phyloP scores from a whole-genome alignment of 2,329 filamentous ascomycete species.

The Fusarium marasasianum region DNA sequence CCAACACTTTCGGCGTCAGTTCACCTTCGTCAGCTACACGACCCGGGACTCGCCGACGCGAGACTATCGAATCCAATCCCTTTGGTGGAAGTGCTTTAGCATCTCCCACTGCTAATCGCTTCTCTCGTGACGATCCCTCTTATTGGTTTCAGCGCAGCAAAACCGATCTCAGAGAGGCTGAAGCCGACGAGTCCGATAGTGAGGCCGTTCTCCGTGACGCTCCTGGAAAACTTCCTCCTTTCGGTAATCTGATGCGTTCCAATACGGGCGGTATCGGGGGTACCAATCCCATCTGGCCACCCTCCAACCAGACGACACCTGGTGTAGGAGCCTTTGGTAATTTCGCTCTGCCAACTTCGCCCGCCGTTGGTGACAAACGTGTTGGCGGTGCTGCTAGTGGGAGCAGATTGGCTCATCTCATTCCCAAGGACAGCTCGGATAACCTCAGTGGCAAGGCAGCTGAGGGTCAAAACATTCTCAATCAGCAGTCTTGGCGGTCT shows the following conservation, averaged over 20 bases:
- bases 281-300: slow-evolving; percentile 56
- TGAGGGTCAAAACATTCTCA: slow-evolving; percentile 57
- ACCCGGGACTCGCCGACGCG: slow-evolving; percentile 81
- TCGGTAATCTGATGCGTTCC: slow-evolving; percentile 62
- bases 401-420: slow-evolving; percentile 86
- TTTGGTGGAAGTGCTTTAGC: slow-evolving; percentile 62
- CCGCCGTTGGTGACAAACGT: slow-evolving; percentile 75
- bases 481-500: slow-evolving; percentile 63
- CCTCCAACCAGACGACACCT: slow-evolving; percentile 66
- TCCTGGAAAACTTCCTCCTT: slow-evolving; percentile 48
- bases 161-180: slow-evolving; percentile 63
- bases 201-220: slow-evolving; percentile 45
- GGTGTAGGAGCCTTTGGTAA: slow-evolving; percentile 87
- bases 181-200: slow-evolving; percentile 62
- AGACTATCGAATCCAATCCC: slow-evolving; percentile 77
- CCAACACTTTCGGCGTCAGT: slow-evolving; percentile 72
- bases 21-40: slow-evolving; percentile 78
- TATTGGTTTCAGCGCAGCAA: slow-evolving; percentile 67
- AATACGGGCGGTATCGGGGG: slow-evolving; percentile 61
- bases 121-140: slow-evolving; percentile 69
- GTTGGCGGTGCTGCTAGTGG: slow-evolving; percentile 76
- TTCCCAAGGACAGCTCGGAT: slow-evolving; percentile 80
- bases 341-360: slow-evolving; percentile 73
- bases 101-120: slow-evolving; percentile 70
- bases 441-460: slow-evolving; percentile 62